These are phyloP conservation scores for Dicorynia guianensis DNA, from an alignment of 306 rosid genomes.

Conservation along the genomic window DNA sequence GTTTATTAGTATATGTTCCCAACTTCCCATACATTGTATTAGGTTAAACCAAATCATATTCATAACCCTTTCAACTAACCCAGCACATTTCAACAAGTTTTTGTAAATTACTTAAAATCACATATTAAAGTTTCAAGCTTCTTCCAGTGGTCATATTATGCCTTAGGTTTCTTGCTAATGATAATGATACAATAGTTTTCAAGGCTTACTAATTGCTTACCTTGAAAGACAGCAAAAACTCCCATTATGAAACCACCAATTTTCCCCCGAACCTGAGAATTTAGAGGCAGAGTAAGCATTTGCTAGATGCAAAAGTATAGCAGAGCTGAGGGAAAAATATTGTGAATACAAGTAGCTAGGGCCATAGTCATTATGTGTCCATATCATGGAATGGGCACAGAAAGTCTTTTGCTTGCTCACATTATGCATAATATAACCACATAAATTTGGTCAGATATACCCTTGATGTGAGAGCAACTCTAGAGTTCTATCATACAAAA, in stretches of 20 bases:
- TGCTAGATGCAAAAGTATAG: neutral
- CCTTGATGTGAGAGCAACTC: conserved; percentile 3
- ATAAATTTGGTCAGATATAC: neutral
- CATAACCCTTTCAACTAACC: conserved; percentile 2
- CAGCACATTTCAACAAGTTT: neutral
- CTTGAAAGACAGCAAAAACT: conserved; percentile 82
- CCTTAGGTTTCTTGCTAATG: conserved; percentile 18
- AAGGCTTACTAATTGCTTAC: conserved; percentile 50
- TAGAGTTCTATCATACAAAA: neutral
- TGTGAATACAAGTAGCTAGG: neutral
- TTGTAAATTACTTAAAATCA: conserved; percentile 9
- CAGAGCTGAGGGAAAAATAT: neutral
- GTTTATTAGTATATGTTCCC: neutral
- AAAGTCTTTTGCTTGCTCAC: conserved; percentile 9
- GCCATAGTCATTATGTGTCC: conserved; percentile 6
- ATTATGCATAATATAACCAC: neutral
- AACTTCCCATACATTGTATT: conserved; percentile 1
- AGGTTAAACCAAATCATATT: neutral
- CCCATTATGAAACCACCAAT: conserved; percentile 74
- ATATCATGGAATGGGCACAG: neutral
- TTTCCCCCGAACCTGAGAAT: conserved; percentile 68
- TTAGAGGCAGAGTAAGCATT: conserved; percentile 40
- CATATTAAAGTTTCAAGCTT: conserved; percentile 9
- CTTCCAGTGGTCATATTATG: neutral
- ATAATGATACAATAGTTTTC: conserved; percentile 12